Conservation (phyloP, 2,329 filamentous ascomycete species). For the Furcasterigmium furcatum region DNA sequence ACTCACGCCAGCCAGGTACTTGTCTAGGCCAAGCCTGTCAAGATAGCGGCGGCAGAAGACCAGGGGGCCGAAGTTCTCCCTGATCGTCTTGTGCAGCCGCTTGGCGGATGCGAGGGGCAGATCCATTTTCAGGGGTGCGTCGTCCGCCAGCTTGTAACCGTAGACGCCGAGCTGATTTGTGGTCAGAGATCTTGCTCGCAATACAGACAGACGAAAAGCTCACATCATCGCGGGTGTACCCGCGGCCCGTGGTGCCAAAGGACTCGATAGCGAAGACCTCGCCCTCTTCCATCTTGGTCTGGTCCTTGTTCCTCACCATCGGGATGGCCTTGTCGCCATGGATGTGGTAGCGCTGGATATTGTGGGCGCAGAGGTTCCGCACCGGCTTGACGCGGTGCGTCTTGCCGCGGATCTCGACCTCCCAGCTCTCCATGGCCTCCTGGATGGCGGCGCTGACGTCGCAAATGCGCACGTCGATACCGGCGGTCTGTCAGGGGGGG, state of each 20-base stretch:
- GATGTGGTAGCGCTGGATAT: slow-evolving; percentile 84
- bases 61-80: slow-evolving; percentile 59
- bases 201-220: slow-evolving; percentile 6
- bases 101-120: slow-evolving; percentile 51
- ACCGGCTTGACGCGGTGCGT: slow-evolving; percentile 82
- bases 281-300: slow-evolving; percentile 96
- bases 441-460: slow-evolving; percentile 84
- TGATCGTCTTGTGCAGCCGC: slow-evolving; percentile 53
- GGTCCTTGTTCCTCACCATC: slow-evolving; percentile 83
- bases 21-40: slow-evolving; percentile 57
- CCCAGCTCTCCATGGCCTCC: slow-evolving; percentile 91
- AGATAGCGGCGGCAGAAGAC: slow-evolving; percentile 61
- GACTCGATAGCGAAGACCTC: slow-evolving; percentile 96
- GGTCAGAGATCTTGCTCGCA: not conserved
- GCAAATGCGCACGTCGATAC: slow-evolving; percentile 82
- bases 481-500: slow-evolving; percentile 42
- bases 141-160: slow-evolving; percentile 42
- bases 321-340: slow-evolving; percentile 92
- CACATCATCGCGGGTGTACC: slow-evolving; percentile 82
- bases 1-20: slow-evolving; percentile 55
- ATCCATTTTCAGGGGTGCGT: slow-evolving; percentile 27
- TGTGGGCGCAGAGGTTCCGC: slow-evolving; percentile 85
- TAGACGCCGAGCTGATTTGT: slow-evolving; percentile 41
- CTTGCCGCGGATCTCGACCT: slow-evolving; percentile 77
- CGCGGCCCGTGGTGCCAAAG: slow-evolving; percentile 89